These are phyloP conservation scores for Trichoderma atrobrunneum DNA, from an alignment of 2,329 filamentous ascomycete species.

Conservation along the genomic window DNA sequence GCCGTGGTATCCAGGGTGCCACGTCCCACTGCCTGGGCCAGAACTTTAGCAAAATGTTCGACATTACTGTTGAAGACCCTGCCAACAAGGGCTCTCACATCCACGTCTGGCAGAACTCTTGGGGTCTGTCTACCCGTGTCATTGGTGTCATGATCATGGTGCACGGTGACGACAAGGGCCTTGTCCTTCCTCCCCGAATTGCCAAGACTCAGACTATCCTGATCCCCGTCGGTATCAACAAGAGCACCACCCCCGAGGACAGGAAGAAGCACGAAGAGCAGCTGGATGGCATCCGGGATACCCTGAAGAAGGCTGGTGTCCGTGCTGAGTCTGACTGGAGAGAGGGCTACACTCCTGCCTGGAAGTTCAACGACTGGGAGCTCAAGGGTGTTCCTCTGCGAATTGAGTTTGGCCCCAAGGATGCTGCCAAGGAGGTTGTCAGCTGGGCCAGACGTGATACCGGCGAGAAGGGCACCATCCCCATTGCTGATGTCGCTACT, in stretches of 20 bases:
- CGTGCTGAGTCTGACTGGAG: slow-evolving; percentile 79
- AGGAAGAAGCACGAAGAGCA: slow-evolving; percentile 72
- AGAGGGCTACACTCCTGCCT: slow-evolving; percentile 89
- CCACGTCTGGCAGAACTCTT: slow-evolving; percentile 97
- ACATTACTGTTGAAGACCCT: slow-evolving; percentile 95
- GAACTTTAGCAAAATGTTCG: slow-evolving; percentile 99
- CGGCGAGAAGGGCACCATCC: slow-evolving; percentile 75
- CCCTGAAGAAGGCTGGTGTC: slow-evolving; percentile 69
- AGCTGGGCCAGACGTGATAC: slow-evolving; percentile 85
- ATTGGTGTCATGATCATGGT: slow-evolving; percentile 99
- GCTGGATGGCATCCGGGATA: slow-evolving; percentile 66
- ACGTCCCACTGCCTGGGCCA: slow-evolving; percentile 94
- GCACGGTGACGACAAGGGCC: slow-evolving; percentile 91
- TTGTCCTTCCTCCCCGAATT: slow-evolving; percentile 88
- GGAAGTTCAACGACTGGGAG: slow-evolving; percentile 99
- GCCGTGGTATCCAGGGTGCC: slow-evolving; percentile 92
- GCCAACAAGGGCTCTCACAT: slow-evolving; percentile 74
- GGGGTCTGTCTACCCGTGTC: slow-evolving; percentile 94
- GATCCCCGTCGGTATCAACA: slow-evolving; percentile 89
- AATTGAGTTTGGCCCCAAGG: slow-evolving; percentile 93
- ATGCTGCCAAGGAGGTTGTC: slow-evolving; percentile 80
- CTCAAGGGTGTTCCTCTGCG: slow-evolving; percentile 92
- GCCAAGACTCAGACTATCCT: slow-evolving; percentile 83
- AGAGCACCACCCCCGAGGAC: slow-evolving; percentile 79
- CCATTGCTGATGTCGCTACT: slow-evolving; percentile 68